Percentiles rank a stretch among this genome's conserved stretches.
phyloP scores from a whole-genome alignment of 305 asterid species.

The Fraxinus sp. region DNA sequence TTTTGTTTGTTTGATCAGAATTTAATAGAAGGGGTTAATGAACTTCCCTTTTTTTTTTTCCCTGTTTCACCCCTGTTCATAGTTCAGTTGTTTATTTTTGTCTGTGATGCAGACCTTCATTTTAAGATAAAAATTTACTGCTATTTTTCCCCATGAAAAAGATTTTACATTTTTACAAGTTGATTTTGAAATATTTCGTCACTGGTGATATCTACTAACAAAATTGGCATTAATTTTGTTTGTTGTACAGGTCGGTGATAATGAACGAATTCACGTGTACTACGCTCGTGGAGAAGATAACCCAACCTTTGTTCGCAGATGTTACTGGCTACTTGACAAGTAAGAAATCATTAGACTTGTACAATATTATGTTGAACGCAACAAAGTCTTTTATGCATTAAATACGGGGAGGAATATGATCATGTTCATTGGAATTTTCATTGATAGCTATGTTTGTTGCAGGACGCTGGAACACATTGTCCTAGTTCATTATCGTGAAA shows the following conservation, averaged over 20 bases:
- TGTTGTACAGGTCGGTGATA: slow-evolving; percentile 75
- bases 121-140: background rate
- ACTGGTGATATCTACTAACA: slow-evolving; percentile 26
- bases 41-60: background rate
- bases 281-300: slow-evolving; percentile 95
- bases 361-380: slow-evolving; percentile 5
- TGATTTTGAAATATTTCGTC: slow-evolving; percentile 10
- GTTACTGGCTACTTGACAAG: slow-evolving; percentile 99
- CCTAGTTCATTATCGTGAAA: slow-evolving; percentile 97
- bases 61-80: background rate
- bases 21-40: background rate
- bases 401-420: slow-evolving; percentile 11
- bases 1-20: background rate
- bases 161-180: background rate
- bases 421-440: background rate
- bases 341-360: slow-evolving; percentile 41
- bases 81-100: background rate
- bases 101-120: background rate
- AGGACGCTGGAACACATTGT: slow-evolving; percentile 91
- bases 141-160: background rate
- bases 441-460: slow-evolving; percentile 30
- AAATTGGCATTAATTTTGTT: slow-evolving; percentile 27
- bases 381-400: slow-evolving; percentile 13
- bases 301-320: slow-evolving; percentile 93
- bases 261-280: slow-evolving; percentile 97